These are phyloP conservation scores for Oryza punctata DNA, from an alignment of 176 grass and related monocot species.

Conservation along the genomic window DNA sequence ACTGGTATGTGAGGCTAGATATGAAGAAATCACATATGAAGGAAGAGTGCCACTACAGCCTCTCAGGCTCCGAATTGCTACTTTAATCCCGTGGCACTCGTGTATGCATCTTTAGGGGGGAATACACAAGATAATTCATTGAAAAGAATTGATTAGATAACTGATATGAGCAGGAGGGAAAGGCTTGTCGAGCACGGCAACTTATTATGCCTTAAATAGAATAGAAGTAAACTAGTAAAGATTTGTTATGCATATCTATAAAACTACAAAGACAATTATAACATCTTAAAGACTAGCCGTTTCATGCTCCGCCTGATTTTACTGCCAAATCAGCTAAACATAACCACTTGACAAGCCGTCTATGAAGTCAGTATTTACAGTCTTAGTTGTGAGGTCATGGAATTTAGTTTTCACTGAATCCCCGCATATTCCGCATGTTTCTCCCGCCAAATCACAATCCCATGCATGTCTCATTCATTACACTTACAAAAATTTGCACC, in stretches of 20 bases:
- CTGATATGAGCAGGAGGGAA: background rate
- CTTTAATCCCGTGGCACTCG: background rate
- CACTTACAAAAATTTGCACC: background rate
- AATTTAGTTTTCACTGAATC: conserved; percentile 6
- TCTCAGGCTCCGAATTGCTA: background rate
- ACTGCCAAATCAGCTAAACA: background rate
- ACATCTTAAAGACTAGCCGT: background rate
- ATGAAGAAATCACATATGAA: conserved; percentile 15
- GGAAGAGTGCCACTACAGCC: background rate
- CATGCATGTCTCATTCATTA: background rate
- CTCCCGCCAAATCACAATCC: background rate
- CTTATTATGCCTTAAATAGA: background rate
- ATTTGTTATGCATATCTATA: background rate
- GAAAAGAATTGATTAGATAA: background rate
- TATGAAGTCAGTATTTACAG: background rate
- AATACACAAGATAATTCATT: background rate
- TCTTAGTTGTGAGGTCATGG: background rate
- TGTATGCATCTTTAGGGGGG: background rate
- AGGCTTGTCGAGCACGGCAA: background rate
- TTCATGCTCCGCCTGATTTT: background rate
- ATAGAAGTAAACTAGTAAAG: background rate
- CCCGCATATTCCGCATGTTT: background rate
- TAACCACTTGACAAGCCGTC: background rate
- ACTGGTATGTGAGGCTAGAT: background rate
- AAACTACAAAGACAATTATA: background rate